A percentile compares a stretch with the other conserved stretches of the same genome.
phyloP scores from a whole-genome alignment of 139 green algal genomes.

The Asterochloris sp. region DNA sequence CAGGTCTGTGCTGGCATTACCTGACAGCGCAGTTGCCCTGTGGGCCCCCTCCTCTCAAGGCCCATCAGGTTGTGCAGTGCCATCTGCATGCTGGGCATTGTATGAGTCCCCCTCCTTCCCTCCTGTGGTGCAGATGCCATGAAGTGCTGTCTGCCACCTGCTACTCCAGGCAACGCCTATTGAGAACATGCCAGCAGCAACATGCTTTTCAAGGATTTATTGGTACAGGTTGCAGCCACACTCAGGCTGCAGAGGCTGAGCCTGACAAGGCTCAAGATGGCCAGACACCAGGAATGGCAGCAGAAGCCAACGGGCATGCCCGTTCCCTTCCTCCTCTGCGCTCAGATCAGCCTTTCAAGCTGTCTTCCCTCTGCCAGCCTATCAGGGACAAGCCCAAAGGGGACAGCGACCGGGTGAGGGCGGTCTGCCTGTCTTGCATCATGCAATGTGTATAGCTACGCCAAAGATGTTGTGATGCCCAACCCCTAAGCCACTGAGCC shows the following conservation, averaged over 20 bases:
- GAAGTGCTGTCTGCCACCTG: too few species aligned
- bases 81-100: too few species aligned
- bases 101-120: too few species aligned
- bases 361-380: slow-evolving; percentile 21
- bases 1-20: too few species aligned
- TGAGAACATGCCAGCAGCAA: too few species aligned
- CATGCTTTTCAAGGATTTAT: too few species aligned
- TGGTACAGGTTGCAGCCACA: slow-evolving; percentile 40
- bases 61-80: too few species aligned
- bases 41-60: too few species aligned
- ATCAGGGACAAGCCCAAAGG: neutral
- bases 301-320: neutral
- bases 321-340: slow-evolving; percentile 4
- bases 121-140: too few species aligned
- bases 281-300: neutral
- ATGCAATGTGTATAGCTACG: neutral
- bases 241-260: neutral
- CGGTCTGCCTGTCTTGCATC: neutral
- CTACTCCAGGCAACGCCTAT: too few species aligned
- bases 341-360: neutral
- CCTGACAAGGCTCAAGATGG: neutral
- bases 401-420: slow-evolving; percentile 19
- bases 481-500: neutral
- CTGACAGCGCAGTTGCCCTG: too few species aligned
- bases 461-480: neutral